Evolutionary conservation across 129 eudicot species (phyloP), one percentile per base, ranked within the genome.

Genomic region (Artemisia tridentata): DNA sequence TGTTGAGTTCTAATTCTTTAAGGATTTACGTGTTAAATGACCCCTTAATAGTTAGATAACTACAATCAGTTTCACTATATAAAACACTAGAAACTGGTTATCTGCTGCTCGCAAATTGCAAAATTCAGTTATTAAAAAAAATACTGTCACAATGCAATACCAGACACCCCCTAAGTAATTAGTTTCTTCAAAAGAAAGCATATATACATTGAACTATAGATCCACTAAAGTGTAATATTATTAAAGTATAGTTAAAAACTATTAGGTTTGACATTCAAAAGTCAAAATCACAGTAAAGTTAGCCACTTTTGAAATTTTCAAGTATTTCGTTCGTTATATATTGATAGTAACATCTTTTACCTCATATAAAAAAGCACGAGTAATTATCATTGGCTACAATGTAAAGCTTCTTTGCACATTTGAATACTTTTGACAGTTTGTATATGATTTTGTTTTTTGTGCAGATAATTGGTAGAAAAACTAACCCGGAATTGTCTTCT

Each of bases 401-500:
- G 38, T 21, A 12, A 31, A 51, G 45, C 54, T 52, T 43, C 38
- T 23, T 57, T 48, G 41, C 65, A 61, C 56, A 52, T 52, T 41
- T 63, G 51, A 10, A 54, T 9, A 58, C 29, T 52, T 50, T 59
- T 45, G 41, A 31, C 31, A 43, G 53, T 45, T 51, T 38, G 11
- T 59, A 11, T 21, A 48, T 72, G 12, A 58, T 76, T 51, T 13
- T 60, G 55, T 75, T 21, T 29, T 43, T 20, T 57, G 21, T 76
- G 49, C 84, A 95, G 99, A 81, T 95, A 80, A 80, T 90, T 72
- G 91, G 85, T 58, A 81, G 85, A 79, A 90, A 83, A 75, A 50
- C 69, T 18, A 74, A 86, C 78, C 95, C 96, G 1, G 96, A 84
- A 34, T 48, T 87, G 45, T 80, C 96, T 63, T 79, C 69, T 57